Conservation (phyloP, 495 filamentous ascomycete genomes). For the Hyaloscypha finlandica region DNA sequence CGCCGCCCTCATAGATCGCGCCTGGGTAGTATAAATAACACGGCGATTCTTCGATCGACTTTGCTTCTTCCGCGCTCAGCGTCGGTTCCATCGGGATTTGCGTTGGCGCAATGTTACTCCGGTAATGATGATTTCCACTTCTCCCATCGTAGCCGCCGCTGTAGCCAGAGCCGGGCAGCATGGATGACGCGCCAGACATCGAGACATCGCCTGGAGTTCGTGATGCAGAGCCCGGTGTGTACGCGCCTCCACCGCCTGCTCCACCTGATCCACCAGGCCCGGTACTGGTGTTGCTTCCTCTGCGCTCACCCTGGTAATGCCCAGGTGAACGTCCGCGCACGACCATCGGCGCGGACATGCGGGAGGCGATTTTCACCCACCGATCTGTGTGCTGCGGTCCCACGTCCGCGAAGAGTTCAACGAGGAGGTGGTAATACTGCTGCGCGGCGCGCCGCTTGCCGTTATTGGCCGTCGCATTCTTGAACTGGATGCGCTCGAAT, state of each 20-base stretch:
- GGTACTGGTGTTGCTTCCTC: conserved; percentile 69
- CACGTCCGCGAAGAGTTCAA: conserved; percentile 85
- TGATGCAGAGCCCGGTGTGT: conserved; percentile 35
- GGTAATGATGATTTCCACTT: conserved; percentile 22
- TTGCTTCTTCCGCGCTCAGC: conserved; percentile 31
- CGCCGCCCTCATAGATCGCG: conserved; percentile 27
- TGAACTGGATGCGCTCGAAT: conserved; percentile 96
- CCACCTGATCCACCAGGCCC: conserved; percentile 55
- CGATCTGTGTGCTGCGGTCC: conserved; percentile 47
- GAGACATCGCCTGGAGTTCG: conserved; percentile 28
- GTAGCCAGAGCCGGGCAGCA: conserved; percentile 21
- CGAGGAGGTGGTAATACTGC: conserved; percentile 90
- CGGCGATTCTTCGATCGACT: conserved; percentile 27
- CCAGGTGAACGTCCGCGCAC: conserved; percentile 91
- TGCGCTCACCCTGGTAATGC: conserved; percentile 85
- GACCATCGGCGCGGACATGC: conserved; percentile 83
- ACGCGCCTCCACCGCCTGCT: conserved; percentile 46
- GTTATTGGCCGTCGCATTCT: conserved; percentile 94
- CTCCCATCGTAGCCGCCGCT: conserved; percentile 17
- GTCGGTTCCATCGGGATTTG: conserved; percentile 31
- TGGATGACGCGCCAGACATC: conserved; percentile 27
- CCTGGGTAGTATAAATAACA: conserved; percentile 33
- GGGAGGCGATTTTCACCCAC: conserved; percentile 78
- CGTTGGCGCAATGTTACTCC: conserved; percentile 16
- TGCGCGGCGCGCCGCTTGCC: conserved; percentile 89